Evolutionary conservation across 75 land plant genomes (phyloP).

Genomic region (Adiantum capillusveneris): DNA sequence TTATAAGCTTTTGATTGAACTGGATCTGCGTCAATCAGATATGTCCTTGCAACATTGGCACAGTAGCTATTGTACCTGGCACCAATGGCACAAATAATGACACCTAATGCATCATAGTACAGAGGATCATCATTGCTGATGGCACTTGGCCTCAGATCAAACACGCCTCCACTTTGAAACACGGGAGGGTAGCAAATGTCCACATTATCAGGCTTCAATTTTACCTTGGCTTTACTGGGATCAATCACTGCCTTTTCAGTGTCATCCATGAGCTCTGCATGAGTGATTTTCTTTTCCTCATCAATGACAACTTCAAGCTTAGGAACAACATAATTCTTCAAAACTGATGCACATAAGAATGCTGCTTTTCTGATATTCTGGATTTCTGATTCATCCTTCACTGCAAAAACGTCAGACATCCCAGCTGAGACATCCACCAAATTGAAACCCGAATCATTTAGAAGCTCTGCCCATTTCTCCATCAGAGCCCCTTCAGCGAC

Average conservation of each 20-base stretch:
- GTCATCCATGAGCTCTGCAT: slow-evolving; percentile 82
- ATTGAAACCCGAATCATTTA: slow-evolving; percentile 31
- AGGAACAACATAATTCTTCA: slow-evolving; percentile 79
- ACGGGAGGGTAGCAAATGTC: slow-evolving; percentile 64
- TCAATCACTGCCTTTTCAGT: slow-evolving; percentile 79
- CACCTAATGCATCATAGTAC: slow-evolving; percentile 74
- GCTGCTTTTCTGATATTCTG: slow-evolving; percentile 76
- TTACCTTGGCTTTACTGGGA: slow-evolving; percentile 57
- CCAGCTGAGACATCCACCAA: slow-evolving; percentile 65
- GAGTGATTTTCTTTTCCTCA: slow-evolving; percentile 82
- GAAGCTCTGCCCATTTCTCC: slow-evolving; percentile 61
- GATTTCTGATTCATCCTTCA: slow-evolving; percentile 68
- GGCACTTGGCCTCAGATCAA: slow-evolving; percentile 75
- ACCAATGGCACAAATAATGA: slow-evolving; percentile 54
- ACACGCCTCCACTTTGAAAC: slow-evolving; percentile 49
- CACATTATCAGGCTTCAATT: slow-evolving; percentile 77
- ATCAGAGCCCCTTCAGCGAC: slow-evolving; percentile 66
- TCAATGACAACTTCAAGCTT: slow-evolving; percentile 87
- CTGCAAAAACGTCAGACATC: slow-evolving; percentile 83
- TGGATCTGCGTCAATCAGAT: slow-evolving; percentile 35
- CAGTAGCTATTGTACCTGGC: slow-evolving; percentile 40
- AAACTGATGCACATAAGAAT: slow-evolving; percentile 49
- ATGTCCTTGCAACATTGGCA: slow-evolving; percentile 42
- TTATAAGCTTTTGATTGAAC: slow-evolving; percentile 63
- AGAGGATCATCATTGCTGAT: slow-evolving; percentile 82